Evolutionary conservation across 2,329 filamentous ascomycete species (phyloP).

Genomic region (Ilyonectria sp.): DNA sequence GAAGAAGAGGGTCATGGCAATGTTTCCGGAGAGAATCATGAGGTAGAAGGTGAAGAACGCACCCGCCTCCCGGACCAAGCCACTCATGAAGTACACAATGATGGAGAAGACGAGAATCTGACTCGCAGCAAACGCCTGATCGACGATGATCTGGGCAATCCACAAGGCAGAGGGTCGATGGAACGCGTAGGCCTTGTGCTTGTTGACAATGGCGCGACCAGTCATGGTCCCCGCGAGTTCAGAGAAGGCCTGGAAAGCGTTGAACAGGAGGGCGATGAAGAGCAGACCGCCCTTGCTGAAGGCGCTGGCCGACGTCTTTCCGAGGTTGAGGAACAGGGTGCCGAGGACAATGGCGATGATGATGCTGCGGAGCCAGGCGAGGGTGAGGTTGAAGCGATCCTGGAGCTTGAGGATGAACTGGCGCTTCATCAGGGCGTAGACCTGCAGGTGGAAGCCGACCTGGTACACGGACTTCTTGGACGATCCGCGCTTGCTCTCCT

Average conservation of each 20-base stretch:
- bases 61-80: slow-evolving; percentile 77
- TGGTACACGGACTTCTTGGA: slow-evolving; percentile 85
- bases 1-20: slow-evolving; percentile 85
- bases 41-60: slow-evolving; percentile 86
- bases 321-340: slow-evolving; percentile 82
- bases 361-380: slow-evolving; percentile 79
- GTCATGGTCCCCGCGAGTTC: slow-evolving; percentile 84
- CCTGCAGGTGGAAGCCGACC: slow-evolving; percentile 85
- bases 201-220: slow-evolving; percentile 84
- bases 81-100: slow-evolving; percentile 86
- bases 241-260: slow-evolving; percentile 88
- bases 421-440: slow-evolving; percentile 87
- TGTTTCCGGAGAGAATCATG: slow-evolving; percentile 77
- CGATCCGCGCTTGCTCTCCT: slow-evolving; percentile 82
- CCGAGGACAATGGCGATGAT: slow-evolving; percentile 85
- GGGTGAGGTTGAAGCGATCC: slow-evolving; percentile 82
- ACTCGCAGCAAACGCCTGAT: slow-evolving; percentile 78
- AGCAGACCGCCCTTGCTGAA: slow-evolving; percentile 87
- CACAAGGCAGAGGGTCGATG: slow-evolving; percentile 86
- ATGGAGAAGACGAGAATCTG: slow-evolving; percentile 82
- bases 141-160: slow-evolving; percentile 87
- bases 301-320: slow-evolving; percentile 76
- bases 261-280: slow-evolving; percentile 86
- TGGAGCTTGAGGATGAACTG: slow-evolving; percentile 91
- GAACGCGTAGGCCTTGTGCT: slow-evolving; percentile 87